These are phyloP conservation scores for Naganishia friedmannii DNA, from an alignment of 768 basidiomycete genomes.

Conservation along the genomic window DNA sequence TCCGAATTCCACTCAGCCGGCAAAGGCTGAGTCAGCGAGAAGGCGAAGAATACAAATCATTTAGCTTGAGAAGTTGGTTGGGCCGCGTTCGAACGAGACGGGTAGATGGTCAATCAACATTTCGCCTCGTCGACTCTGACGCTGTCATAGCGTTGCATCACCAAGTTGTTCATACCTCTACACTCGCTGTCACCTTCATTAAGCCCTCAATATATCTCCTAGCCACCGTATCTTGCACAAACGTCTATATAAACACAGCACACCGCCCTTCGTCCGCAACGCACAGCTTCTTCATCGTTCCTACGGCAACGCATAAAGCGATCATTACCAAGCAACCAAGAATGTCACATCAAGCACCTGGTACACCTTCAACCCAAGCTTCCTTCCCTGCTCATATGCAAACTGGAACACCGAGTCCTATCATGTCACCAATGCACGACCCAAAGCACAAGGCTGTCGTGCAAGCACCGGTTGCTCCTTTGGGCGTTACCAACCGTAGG, in stretches of 20 bases:
- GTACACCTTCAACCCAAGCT: constrained; percentile 4
- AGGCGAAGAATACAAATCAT: background rate
- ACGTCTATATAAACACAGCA: background rate
- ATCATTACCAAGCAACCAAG: background rate
- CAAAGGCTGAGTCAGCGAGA: constrained; percentile 3
- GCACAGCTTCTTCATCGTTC: background rate
- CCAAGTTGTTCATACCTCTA: background rate
- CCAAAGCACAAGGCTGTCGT: constrained; percentile 48
- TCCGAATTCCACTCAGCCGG: background rate
- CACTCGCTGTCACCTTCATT: background rate
- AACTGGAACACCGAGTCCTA: constrained; percentile 27
- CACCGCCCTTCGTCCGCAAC: background rate
- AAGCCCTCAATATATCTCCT: background rate
- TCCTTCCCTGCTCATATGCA: constrained; percentile 22
- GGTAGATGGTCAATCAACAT: constrained; percentile 17
- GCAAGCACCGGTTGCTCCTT: constrained; percentile 39
- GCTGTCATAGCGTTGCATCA: background rate
- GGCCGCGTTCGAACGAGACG: background rate
- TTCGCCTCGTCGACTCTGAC: background rate
- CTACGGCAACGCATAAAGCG: background rate
- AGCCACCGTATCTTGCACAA: background rate
- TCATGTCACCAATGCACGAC: constrained; percentile 49
- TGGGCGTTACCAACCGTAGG: constrained; percentile 50
- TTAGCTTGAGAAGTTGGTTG: background rate
- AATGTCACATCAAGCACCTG: constrained; percentile 2